Base-by-base conservation (phyloP, 2,329 filamentous ascomycete genomes). In the Diaporthe sp. region DNA sequence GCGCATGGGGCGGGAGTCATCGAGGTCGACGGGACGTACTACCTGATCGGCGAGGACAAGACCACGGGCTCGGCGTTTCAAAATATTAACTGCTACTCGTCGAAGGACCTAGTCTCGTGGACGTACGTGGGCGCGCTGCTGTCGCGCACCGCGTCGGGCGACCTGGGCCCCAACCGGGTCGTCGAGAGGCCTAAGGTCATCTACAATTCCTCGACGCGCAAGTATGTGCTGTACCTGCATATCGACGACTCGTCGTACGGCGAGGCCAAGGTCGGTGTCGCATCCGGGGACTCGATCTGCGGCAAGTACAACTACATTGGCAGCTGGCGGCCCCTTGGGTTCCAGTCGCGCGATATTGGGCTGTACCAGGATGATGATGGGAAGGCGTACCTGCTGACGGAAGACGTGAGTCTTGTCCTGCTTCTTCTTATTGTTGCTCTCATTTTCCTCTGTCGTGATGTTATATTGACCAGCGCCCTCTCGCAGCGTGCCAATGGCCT, bases 21-120 rank as follows among this genome's bases (percentile, higher is more conserved):
- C 79, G 85, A 90, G 78, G 89, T 90, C 2, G 86, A 87, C 58
- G 86, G 85, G 13, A 89, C 87, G 0, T 94, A 91, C 84, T 94
- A 94, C 83, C 88, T 92, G 84, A 89, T 94, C 47, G 93, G 93
- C 22, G 92, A 94, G 81, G 92, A 94, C 84, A 93, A 94, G 81
- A 90, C 91, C 0, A 83, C 89, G 28, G 91, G 92, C 39, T 88
- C 86, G 1, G 83, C 86, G 0, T 94, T 94, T 82, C 90, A 91
- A 77, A 91, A 91, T 70, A 85, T 94, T 78, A 93, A 93, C 81
- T 94, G 92, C 83, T 94, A 94, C 82, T 91, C 89, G 0, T 92
- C 90, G 22, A 86, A 85, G 22, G 83, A 94, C 81, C 85, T 94
- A 0, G 88, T 92, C 0, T 86, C 91, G 77, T 94, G 92, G 92